These are phyloP conservation scores for Amesomyces nigricolor DNA, from an alignment of 2,329 filamentous ascomycete genomes.

Conservation along the genomic window DNA sequence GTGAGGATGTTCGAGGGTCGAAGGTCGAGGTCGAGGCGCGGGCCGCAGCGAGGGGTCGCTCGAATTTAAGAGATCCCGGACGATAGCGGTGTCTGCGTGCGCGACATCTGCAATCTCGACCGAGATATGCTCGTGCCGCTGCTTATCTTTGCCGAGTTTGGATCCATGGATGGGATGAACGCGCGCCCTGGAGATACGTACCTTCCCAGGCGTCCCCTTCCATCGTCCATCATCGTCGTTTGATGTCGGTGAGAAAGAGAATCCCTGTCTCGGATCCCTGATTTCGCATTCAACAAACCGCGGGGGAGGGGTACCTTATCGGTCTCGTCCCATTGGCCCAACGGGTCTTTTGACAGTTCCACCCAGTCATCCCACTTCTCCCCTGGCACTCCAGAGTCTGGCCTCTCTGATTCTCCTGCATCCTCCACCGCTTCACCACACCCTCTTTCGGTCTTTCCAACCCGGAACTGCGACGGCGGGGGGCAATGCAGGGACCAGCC, in stretches of 20 bases:
- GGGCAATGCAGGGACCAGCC: background rate
- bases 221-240: too few species aligned
- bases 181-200: too few species aligned
- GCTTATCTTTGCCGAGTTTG: too few species aligned
- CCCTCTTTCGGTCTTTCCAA: background rate
- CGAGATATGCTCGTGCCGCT: too few species aligned
- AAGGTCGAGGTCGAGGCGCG: background rate
- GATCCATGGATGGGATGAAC: too few species aligned
- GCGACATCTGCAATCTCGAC: too few species aligned
- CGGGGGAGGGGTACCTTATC: conserved; percentile 8
- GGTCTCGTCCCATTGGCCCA: background rate
- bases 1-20: background rate
- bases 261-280: background rate
- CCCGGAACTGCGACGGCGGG: background rate
- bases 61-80: too few species aligned
- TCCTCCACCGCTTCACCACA: background rate
- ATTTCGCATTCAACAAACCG: background rate
- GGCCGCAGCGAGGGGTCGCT: too few species aligned
- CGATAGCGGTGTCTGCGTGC: too few species aligned
- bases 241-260: too few species aligned
- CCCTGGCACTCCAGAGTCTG: background rate
- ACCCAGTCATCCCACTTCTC: background rate
- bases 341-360: background rate
- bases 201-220: too few species aligned
- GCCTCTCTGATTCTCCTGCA: too few species aligned